These are phyloP conservation scores for Kwoniella mangroviensis DNA, from an alignment of 768 basidiomycete genomes.

Conservation along the genomic window DNA sequence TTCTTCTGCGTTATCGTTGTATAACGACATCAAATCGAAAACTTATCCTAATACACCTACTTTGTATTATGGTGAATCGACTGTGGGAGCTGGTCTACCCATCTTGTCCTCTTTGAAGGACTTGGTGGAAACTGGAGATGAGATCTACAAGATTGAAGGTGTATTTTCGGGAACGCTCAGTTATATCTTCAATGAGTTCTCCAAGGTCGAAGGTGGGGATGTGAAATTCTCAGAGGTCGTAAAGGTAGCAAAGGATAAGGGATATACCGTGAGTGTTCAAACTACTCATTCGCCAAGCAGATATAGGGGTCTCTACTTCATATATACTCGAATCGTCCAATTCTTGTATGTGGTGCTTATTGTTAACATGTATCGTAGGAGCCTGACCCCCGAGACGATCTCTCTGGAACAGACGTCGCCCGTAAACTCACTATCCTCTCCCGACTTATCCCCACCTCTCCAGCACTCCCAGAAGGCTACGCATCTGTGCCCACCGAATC, in stretches of 20 bases:
- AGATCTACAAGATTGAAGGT: constrained; percentile 91
- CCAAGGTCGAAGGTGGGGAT: constrained; percentile 67
- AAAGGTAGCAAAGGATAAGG: constrained; percentile 81
- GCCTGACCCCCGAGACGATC: constrained; percentile 95
- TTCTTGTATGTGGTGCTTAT: neutral
- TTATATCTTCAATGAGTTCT: constrained; percentile 98
- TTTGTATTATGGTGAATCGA: constrained; percentile 68
- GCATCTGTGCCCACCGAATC: constrained; percentile 78
- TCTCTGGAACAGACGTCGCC: constrained; percentile 95
- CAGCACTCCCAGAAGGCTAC: constrained; percentile 74
- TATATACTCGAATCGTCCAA: neutral
- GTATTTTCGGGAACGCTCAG: constrained; percentile 97
- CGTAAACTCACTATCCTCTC: constrained; percentile 95
- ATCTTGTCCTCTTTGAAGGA: constrained; percentile 91
- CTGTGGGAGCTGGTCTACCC: constrained; percentile 94
- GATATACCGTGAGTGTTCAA: constrained; percentile 74
- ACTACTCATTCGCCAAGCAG: too few relatives aligned
- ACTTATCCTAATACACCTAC: constrained; percentile 66
- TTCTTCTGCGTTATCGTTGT: constrained; percentile 72
- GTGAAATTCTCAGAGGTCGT: constrained; percentile 85
- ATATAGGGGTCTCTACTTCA: too few relatives aligned
- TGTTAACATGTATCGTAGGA: constrained; percentile 64
- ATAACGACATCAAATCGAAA: constrained; percentile 69
- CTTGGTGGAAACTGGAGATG: constrained; percentile 87
- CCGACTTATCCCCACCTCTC: constrained; percentile 63